These are phyloP conservation scores for Salix dunnii DNA, from an alignment of 345 rosid species.

Conservation along the genomic window DNA sequence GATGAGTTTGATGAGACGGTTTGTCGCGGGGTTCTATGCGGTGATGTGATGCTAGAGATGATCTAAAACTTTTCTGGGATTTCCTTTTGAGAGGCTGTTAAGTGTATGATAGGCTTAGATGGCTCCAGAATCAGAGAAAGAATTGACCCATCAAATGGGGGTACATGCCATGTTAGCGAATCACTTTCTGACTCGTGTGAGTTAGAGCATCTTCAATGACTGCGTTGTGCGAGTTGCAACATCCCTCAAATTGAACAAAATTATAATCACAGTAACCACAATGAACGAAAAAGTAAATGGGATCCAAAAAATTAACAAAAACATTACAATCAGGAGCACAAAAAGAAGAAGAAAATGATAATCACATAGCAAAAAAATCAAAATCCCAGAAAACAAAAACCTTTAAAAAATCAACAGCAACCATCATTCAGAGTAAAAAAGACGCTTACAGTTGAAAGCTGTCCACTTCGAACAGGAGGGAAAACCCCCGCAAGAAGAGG, in stretches of 20 bases:
- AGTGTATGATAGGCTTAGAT: not conserved
- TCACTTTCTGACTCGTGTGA: not conserved
- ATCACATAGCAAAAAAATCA: not conserved
- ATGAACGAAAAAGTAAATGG: not conserved
- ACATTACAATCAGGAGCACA: not conserved
- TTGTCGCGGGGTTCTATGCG: not conserved
- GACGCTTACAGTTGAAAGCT: constrained; percentile 10
- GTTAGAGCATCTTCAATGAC: too few relatives aligned
- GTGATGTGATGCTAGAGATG: not conserved
- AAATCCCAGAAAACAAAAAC: not conserved
- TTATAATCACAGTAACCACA: not conserved
- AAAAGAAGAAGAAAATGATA: not conserved
- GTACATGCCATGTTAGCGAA: constrained; percentile 17
- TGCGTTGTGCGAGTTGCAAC: too few relatives aligned
- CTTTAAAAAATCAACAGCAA: not conserved
- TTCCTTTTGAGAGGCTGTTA: not conserved
- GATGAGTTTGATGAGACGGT: not conserved
- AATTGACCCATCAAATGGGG: constrained; percentile 13
- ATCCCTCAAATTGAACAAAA: not conserved
- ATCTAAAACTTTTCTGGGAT: not conserved
- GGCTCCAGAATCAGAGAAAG: not conserved
- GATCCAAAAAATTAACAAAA: not conserved
- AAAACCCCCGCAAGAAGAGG: constrained; percentile 52
- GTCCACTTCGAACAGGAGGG: constrained; percentile 29
- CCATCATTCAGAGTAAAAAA: not conserved